phyloP scores from a whole-genome alignment of 2,329 filamentous ascomycete species.

The Knufia petricola region DNA sequence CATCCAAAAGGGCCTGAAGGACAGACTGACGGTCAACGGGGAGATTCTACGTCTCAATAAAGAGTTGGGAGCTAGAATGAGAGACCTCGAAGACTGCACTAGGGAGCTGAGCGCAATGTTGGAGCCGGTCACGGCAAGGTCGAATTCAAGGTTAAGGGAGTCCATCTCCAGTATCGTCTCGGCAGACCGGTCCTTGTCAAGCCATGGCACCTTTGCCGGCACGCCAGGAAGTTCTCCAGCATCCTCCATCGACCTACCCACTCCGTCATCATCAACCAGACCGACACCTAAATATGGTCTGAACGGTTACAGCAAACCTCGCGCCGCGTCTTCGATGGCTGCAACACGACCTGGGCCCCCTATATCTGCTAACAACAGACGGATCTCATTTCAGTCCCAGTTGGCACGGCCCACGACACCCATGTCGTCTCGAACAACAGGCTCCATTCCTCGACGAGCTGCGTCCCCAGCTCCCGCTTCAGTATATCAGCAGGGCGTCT shows the following conservation, averaged over 20 bases:
- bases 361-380: constrained; percentile 17
- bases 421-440: constrained; percentile 14
- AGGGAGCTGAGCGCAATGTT: constrained; percentile 64
- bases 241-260: constrained; percentile 52
- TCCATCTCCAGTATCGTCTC: constrained; percentile 89
- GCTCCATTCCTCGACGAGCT: constrained; percentile 13
- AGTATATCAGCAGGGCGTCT: constrained; percentile 22
- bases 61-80: constrained; percentile 77
- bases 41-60: constrained; percentile 80
- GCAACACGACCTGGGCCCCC: constrained; percentile 22
- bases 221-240: constrained; percentile 64
- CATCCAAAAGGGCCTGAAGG: constrained; percentile 90
- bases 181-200: constrained; percentile 59
- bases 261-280: constrained; percentile 43
- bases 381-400: constrained; percentile 17
- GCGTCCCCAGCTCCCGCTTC: constrained; percentile 22
- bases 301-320: constrained; percentile 21
- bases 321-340: constrained; percentile 35
- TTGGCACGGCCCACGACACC: constrained; percentile 19
- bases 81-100: constrained; percentile 65
- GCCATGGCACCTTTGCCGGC: constrained; percentile 55
- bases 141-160: constrained; percentile 71
- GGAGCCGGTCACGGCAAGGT: constrained; percentile 56
- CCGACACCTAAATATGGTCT: constrained; percentile 33
- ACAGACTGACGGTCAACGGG: constrained; percentile 91